Conservation (phyloP, 257 asterid genomes). For the Henckelia pumila region DNA sequence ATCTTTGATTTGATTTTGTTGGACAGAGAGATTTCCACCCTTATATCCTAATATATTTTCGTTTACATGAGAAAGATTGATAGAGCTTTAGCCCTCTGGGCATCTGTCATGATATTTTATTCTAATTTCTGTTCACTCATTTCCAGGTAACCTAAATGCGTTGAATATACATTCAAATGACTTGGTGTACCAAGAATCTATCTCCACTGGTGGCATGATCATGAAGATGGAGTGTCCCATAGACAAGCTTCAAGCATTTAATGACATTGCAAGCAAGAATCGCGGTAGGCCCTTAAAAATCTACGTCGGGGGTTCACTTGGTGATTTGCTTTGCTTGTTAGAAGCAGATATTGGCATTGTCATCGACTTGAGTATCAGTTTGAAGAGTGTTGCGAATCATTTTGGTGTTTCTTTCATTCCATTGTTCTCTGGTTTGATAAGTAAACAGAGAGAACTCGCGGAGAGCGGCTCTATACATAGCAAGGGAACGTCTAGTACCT, state of each 20-base stretch:
- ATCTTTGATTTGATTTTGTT: too few relatives aligned
- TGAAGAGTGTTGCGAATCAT: conserved; percentile 38
- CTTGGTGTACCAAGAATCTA: conserved; percentile 46
- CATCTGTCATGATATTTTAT: neutral
- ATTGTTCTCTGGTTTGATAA: conserved; percentile 49
- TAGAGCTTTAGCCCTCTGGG: neutral
- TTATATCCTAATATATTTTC: neutral
- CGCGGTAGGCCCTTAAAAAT: conserved; percentile 36
- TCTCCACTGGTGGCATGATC: conserved; percentile 52
- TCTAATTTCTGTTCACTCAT: conserved; percentile 16
- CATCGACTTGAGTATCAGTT: conserved; percentile 45
- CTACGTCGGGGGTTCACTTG: conserved; percentile 64
- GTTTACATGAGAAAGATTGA: neutral
- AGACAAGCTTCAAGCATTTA: conserved; percentile 58
- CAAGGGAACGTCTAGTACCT: conserved; percentile 37
- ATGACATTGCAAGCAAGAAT: conserved; percentile 28
- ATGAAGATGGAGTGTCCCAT: conserved; percentile 53
- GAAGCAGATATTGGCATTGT: conserved; percentile 67
- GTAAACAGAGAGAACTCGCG: conserved; percentile 40
- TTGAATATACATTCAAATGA: conserved; percentile 52
- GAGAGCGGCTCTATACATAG: conserved; percentile 29
- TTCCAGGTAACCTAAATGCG: conserved; percentile 34
- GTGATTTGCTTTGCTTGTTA: conserved; percentile 59
- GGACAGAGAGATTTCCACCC: neutral
- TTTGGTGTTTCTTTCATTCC: conserved; percentile 55